Conservation (phyloP, 768 basidiomycete genomes). For the Amanita fuliginea region DNA sequence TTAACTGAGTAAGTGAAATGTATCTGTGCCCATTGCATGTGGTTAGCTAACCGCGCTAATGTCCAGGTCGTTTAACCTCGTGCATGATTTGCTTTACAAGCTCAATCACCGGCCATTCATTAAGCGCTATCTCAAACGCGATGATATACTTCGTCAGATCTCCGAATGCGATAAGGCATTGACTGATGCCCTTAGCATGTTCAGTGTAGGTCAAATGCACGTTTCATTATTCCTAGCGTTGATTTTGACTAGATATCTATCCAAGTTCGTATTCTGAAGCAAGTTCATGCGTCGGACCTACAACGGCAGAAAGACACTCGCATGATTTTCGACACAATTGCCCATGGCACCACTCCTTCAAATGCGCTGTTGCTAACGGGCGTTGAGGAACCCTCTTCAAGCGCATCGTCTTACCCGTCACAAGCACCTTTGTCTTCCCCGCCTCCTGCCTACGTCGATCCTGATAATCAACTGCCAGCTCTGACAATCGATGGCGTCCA, state of each 20-base stretch:
- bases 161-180: slow-evolving; percentile 12
- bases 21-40: not conserved
- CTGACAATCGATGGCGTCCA: slow-evolving; percentile 2
- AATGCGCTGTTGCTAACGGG: slow-evolving; percentile 9
- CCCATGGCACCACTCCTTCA: not conserved
- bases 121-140: slow-evolving; percentile 50
- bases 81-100: slow-evolving; percentile 32
- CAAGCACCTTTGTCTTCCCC: not conserved
- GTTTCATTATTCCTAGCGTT: not conserved
- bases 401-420: not conserved
- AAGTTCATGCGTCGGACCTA: slow-evolving; percentile 30
- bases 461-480: slow-evolving; percentile 11
- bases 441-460: not conserved
- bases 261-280: slow-evolving; percentile 39
- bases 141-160: slow-evolving; percentile 38
- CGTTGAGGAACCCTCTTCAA: slow-evolving; percentile 1
- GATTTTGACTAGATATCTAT: slow-evolving; percentile 25
- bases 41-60: slow-evolving; percentile 7
- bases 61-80: slow-evolving; percentile 19
- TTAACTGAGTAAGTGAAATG: slow-evolving; percentile 27
- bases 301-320: slow-evolving; percentile 20
- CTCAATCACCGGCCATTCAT: slow-evolving; percentile 46
- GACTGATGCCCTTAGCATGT: slow-evolving; percentile 32
- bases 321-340: slow-evolving; percentile 21
- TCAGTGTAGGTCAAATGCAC: slow-evolving; percentile 25